A percentile compares a stretch with the other conserved stretches of the same genome.
phyloP scores from a whole-genome alignment of 768 basidiomycete genomes.

The Leccinum subgranulosum region DNA sequence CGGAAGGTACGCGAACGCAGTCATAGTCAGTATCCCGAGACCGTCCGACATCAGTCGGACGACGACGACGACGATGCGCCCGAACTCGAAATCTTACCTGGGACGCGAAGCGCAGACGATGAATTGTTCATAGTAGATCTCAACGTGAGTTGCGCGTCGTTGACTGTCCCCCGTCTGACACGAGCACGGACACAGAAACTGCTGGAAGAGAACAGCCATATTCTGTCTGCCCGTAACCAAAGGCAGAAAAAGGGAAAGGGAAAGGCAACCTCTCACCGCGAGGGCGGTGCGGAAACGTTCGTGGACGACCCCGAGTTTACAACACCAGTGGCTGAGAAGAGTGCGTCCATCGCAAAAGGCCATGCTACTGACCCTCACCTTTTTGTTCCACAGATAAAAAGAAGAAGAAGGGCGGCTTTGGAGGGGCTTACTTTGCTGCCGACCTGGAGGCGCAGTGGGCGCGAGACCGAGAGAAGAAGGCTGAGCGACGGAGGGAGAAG shows the following conservation, averaged over 20 bases:
- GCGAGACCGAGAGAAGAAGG: slow-evolving; percentile 81
- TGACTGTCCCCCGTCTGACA: neutral
- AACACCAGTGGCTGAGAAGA: slow-evolving; percentile 31
- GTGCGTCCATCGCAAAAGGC: slow-evolving; percentile 38
- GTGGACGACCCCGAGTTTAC: slow-evolving; percentile 26
- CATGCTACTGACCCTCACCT: neutral
- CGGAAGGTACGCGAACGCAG: slow-evolving; percentile 28
- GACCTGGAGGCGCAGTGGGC: slow-evolving; percentile 72
- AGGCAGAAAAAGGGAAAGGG: slow-evolving; percentile 45
- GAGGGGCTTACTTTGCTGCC: slow-evolving; percentile 38
- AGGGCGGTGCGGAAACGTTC: slow-evolving; percentile 14
- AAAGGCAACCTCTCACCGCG: neutral
- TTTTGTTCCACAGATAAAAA: slow-evolving; percentile 28
- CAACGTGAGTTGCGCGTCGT: slow-evolving; percentile 39
- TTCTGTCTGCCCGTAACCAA: slow-evolving; percentile 42
- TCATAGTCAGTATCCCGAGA: slow-evolving; percentile 13
- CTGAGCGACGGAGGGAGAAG: slow-evolving; percentile 65
- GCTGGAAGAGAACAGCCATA: slow-evolving; percentile 55
- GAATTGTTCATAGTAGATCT: slow-evolving; percentile 56
- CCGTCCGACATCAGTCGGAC: slow-evolving; percentile 11
- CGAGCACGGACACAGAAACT: slow-evolving; percentile 53
- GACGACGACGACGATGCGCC: slow-evolving; percentile 24
- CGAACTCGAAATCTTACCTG: slow-evolving; percentile 15
- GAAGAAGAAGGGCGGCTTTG: slow-evolving; percentile 16
- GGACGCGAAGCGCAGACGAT: slow-evolving; percentile 49